A percentile compares a stretch with the other conserved stretches of the same genome.
These are phyloP conservation scores for Phytophthora meadii DNA, from an alignment of 352 stramenopile genomes.

Conservation along the genomic window DNA sequence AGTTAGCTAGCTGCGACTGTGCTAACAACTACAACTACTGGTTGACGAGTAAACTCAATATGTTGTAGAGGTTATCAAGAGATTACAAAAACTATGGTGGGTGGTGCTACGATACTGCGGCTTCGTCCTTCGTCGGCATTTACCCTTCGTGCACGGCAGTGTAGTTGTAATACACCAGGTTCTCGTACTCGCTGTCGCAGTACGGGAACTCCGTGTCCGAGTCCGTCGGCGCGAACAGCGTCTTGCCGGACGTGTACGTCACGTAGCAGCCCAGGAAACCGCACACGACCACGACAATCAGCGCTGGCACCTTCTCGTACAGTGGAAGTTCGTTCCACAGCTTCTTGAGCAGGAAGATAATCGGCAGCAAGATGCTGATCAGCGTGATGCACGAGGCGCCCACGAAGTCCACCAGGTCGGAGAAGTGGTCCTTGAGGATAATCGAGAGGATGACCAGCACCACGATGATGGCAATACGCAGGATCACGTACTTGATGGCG, in stretches of 20 bases:
- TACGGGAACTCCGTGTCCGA: conserved; percentile 26
- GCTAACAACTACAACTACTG: too few relatives aligned
- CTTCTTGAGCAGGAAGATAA: conserved; percentile 46
- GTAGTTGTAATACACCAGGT: conserved; percentile 32
- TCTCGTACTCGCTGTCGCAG: conserved; percentile 30
- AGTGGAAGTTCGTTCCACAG: conserved; percentile 27
- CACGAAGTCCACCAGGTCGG: conserved; percentile 46
- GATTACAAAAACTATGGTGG: too few relatives aligned
- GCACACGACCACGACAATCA: conserved; percentile 19
- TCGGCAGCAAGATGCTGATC: conserved; percentile 48
- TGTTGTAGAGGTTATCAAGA: too few relatives aligned
- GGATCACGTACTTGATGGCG: conserved; percentile 44
- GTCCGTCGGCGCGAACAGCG: conserved; percentile 20
- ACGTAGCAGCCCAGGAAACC: conserved; percentile 27
- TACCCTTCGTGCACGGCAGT: conserved; percentile 19
- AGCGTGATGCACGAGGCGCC: conserved; percentile 48
- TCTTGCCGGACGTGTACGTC: conserved; percentile 14
- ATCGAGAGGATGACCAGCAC: conserved; percentile 44
- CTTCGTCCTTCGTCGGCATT: neutral
- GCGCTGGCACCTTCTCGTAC: conserved; percentile 21
- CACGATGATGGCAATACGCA: conserved; percentile 48
- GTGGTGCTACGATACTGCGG: too few relatives aligned
- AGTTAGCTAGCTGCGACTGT: too few relatives aligned
- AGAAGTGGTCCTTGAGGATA: conserved; percentile 47
- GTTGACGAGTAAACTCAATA: too few relatives aligned